phyloP scores from a whole-genome alignment of 768 basidiomycete species.

The Xerocomellus chrysenteron region DNA sequence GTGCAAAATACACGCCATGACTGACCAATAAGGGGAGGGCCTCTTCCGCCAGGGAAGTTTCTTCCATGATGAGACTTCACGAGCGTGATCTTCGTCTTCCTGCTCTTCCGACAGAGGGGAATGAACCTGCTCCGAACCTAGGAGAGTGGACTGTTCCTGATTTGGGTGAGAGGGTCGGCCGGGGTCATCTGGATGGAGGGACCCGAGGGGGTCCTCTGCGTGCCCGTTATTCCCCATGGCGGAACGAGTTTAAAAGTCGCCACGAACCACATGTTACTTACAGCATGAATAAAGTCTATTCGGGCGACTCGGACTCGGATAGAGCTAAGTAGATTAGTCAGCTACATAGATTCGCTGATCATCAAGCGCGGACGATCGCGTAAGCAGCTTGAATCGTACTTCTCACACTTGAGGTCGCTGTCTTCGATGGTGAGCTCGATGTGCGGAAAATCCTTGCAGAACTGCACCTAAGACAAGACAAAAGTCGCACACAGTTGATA shows the following conservation, averaged over 20 bases:
- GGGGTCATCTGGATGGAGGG: constrained; percentile 46
- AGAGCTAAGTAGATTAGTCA: no score
- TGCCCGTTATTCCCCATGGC: constrained; percentile 12
- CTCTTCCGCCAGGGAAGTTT: constrained; percentile 70
- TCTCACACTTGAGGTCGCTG: neutral
- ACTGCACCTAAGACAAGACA: neutral
- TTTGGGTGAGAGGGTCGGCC: constrained; percentile 43
- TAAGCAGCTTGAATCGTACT: neutral
- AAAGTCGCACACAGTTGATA: constrained; percentile 68
- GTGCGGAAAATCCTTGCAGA: neutral
- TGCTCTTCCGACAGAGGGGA: constrained; percentile 14
- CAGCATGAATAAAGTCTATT: no score
- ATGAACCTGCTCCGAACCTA: constrained; percentile 12
- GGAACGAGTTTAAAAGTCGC: neutral
- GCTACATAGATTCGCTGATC: no score
- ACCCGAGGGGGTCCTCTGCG: constrained; percentile 5
- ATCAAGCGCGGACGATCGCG: neutral
- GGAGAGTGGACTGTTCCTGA: constrained; percentile 39
- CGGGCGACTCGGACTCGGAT: neutral
- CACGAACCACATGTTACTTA: no score
- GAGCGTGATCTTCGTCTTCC: constrained; percentile 31
- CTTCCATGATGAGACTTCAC: constrained; percentile 26
- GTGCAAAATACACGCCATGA: neutral
- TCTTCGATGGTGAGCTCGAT: constrained; percentile 24
- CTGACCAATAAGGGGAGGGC: constrained; percentile 74